These are phyloP conservation scores for Cystofilobasidium macerans DNA, from an alignment of 768 basidiomycete genomes.

Conservation along the genomic window DNA sequence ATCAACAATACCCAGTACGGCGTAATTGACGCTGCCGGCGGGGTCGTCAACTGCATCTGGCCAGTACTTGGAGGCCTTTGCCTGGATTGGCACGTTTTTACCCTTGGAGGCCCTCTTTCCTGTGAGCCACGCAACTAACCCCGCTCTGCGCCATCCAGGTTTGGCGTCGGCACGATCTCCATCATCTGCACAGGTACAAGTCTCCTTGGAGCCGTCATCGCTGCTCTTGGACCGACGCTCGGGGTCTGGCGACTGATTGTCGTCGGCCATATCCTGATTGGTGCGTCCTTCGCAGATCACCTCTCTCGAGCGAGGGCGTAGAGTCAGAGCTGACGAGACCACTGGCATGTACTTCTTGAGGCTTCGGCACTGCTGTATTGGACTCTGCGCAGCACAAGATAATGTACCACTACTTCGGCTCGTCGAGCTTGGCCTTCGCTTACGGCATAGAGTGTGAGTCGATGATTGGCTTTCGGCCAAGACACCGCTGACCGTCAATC, in stretches of 20 bases:
- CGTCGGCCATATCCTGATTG: too few relatives aligned
- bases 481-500: too few relatives aligned
- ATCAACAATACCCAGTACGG: conserved; percentile 20
- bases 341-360: conserved; percentile 4
- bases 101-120: not conserved
- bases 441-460: conserved; percentile 9
- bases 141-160: not conserved
- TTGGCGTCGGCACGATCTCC: not conserved
- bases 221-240: conserved; percentile 10
- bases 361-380: conserved; percentile 15
- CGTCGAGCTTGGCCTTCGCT: not conserved
- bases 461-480: too few relatives aligned
- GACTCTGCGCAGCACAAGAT: conserved; percentile 20
- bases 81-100: not conserved
- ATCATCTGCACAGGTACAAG: conserved; percentile 13
- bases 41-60: conserved; percentile 18
- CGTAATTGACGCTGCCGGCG: conserved; percentile 6
- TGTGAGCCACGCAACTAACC: not conserved
- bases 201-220: conserved; percentile 17
- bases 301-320: not conserved
- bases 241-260: conserved; percentile 13
- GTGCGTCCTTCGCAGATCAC: not conserved
- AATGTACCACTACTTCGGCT: conserved; percentile 17
- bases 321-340: too few relatives aligned
- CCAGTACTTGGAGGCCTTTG: conserved; percentile 17